Evolutionary conservation across 768 basidiomycete species (phyloP).

Genomic region (Lentinula lateritia): DNA sequence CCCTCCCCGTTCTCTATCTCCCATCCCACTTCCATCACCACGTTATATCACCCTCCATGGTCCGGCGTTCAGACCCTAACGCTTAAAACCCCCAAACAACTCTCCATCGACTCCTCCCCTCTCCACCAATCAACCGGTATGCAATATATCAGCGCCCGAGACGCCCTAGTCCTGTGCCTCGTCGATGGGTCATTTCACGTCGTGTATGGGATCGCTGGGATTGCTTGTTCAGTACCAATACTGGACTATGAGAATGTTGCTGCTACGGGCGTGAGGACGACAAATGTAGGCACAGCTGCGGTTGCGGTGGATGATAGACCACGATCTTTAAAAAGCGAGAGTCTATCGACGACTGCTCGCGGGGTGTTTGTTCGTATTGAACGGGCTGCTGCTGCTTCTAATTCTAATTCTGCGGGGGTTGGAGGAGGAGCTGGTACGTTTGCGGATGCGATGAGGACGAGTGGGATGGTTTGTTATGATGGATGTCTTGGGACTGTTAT

Average conservation of each 20-base stretch:
- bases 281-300: too few relatives aligned
- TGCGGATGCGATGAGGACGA: constrained; percentile 54
- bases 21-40: neutral
- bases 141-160: constrained; percentile 41
- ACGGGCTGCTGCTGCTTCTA: constrained; percentile 21
- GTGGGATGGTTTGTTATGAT: constrained; percentile 59
- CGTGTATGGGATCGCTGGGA: constrained; percentile 41
- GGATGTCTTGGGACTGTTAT: constrained; percentile 44
- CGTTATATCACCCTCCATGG: constrained; percentile 27
- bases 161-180: constrained; percentile 53
- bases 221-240: constrained; percentile 28
- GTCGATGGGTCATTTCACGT: constrained; percentile 70
- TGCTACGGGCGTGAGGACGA: constrained; percentile 18
- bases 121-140: constrained; percentile 59
- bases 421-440: constrained; percentile 17
- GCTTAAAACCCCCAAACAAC: constrained; percentile 36
- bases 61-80: constrained; percentile 40
- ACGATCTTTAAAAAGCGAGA: neutral
- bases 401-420: too few relatives aligned
- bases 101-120: constrained; percentile 54
- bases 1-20: constrained; percentile 7
- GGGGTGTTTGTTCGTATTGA: constrained; percentile 45
- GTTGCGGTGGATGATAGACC: neutral
- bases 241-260: constrained; percentile 22
- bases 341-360: constrained; percentile 44